Conservation (phyloP, 257 asterid genomes). For the Asclepias syriaca region DNA sequence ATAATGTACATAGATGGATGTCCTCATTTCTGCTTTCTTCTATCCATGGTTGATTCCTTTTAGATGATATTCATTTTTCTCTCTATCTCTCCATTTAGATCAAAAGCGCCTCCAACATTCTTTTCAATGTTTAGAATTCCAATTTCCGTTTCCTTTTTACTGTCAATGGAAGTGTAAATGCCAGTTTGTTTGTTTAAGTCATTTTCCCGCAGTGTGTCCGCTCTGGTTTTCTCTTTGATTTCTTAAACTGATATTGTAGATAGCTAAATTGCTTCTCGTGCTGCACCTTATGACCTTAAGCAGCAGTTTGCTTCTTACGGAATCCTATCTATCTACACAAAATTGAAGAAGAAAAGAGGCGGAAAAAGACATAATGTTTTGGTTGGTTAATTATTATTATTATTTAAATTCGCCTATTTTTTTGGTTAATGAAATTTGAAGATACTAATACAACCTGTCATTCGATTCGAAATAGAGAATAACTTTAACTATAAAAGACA, state of each 20-base stretch:
- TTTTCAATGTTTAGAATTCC: constrained; percentile 6
- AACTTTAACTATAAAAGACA: no score
- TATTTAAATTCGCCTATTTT: no score
- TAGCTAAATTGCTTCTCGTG: not conserved
- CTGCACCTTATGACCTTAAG: not conserved
- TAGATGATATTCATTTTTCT: not conserved
- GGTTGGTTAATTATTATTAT: no score
- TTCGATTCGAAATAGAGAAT: no score
- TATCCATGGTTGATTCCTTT: not conserved
- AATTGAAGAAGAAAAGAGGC: no score
- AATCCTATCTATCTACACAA: no score
- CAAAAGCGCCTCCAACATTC: not conserved
- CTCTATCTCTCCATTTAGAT: not conserved
- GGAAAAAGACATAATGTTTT: no score
- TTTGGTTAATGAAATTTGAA: no score
- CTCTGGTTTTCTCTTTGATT: not conserved
- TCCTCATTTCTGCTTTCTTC: not conserved
- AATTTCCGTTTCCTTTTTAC: not conserved
- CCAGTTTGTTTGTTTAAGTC: not conserved
- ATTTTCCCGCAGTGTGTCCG: not conserved
- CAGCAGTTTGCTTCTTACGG: no score
- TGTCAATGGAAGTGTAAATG: not conserved
- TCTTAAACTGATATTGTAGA: not conserved
- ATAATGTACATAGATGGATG: constrained; percentile 7
- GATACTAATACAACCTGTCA: no score